Base-by-base conservation (phyloP, 345 rosid genomes). In the Carallia pectinifolia region DNA sequence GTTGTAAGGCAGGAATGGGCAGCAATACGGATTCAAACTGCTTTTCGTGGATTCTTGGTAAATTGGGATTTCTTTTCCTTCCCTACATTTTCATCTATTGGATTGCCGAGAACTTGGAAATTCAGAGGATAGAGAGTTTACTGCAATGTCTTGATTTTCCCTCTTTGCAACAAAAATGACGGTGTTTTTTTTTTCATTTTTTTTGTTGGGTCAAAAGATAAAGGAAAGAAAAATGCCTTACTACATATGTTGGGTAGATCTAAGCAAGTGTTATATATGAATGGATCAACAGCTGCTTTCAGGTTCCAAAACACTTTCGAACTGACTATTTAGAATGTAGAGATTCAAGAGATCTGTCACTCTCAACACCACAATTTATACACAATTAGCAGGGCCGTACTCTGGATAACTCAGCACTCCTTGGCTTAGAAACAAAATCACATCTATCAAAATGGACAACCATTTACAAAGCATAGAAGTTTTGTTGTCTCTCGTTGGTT, bases 11-110 rank as follows among this genome's bases (percentile, higher is more conserved):
- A 87, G 61, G 96, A 92, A 79, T 94, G 97, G 97, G 99, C 96
- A 39, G 85, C 97, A 16, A 94, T 94, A 29, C 79, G 97, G 40
- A 85, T 94, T 67, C 99, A 94, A 70, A 89, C 99, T 2, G 89
- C 99, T 75, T 94, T 94, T 69, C 92, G 97, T 3, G 96, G 90
- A 38, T 92, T 94, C 85, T 76, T 94, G 93, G 97, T 94, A 77
- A 82, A 66, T 23, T 72, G 31, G 15, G 6, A 29, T 44, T 31
- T 65, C 34, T 66, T 34, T 67, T n/a, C 23, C 9, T 56, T 2
- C 37, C 15, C 39, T 61, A 47, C 18, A 23, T 56, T 44, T 48
- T 30, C 29, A 4, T 56, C 37, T 33, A 38, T 36, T 64, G 27
- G 47, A 19, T 39, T 62, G 44, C 40, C 48, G 48, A 58, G 77